Conservation (phyloP, 495 filamentous ascomycete species). For the Patellaria atrata region DNA sequence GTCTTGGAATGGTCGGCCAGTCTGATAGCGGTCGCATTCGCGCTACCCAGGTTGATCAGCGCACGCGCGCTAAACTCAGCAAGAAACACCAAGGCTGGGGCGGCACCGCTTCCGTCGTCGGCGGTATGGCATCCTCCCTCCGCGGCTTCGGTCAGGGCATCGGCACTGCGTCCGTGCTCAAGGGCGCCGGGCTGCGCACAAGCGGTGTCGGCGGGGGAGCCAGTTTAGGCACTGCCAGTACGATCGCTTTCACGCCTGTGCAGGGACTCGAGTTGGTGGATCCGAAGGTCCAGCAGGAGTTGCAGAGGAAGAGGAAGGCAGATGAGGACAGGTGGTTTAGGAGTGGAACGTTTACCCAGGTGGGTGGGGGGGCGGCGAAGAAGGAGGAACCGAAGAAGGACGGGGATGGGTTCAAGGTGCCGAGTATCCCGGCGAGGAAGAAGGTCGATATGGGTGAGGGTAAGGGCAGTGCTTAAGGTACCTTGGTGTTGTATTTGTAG, state of each 20-base stretch:
- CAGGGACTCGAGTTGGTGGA: constrained; percentile 94
- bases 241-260: constrained; percentile 82
- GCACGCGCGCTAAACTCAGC: constrained; percentile 79
- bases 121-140: constrained; percentile 52
- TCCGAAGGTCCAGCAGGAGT: constrained; percentile 72
- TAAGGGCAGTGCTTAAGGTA: not conserved
- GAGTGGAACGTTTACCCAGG: constrained; percentile 86
- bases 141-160: constrained; percentile 55
- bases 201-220: constrained; percentile 60
- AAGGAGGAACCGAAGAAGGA: constrained; percentile 24
- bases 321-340: constrained; percentile 95
- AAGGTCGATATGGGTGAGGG: constrained; percentile 21
- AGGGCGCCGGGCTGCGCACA: constrained; percentile 55
- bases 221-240: constrained; percentile 58
- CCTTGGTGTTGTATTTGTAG: too few species aligned
- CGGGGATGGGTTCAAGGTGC: constrained; percentile 30
- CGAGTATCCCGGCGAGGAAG: constrained; percentile 24
- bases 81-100: constrained; percentile 98
- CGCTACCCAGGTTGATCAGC: constrained; percentile 77
- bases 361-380: constrained; percentile 38
- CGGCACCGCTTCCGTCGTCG: constrained; percentile 43
- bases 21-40: constrained; percentile 76
- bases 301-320: constrained; percentile 66
- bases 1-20: constrained; percentile 89
- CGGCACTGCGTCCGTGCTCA: constrained; percentile 50